Conservation (phyloP, 1,139 yeast species). For the Pichia sp. region DNA sequence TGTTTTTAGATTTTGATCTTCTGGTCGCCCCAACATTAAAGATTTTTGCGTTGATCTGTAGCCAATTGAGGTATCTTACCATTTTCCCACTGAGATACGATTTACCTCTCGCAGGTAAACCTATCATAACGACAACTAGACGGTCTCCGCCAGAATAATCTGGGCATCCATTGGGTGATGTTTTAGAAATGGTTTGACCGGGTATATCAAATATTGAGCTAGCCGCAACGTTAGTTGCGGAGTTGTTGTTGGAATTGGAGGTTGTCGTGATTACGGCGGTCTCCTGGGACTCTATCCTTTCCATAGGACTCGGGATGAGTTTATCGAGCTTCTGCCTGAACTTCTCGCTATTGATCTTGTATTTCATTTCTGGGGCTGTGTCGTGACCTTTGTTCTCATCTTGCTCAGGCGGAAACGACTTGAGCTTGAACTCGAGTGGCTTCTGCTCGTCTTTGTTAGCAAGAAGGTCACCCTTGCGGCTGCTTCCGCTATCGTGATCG, state of each 20-base stretch:
- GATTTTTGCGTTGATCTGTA: slow-evolving; percentile 78
- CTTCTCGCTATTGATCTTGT: background rate
- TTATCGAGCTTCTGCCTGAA: background rate
- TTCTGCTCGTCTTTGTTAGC: too few species aligned
- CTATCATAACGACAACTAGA: slow-evolving; percentile 89
- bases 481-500: background rate
- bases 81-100: slow-evolving; percentile 86
- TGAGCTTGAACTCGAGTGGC: background rate
- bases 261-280: slow-evolving; percentile 4
- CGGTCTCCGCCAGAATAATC: slow-evolving; percentile 25
- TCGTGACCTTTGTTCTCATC: background rate
- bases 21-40: slow-evolving; percentile 95
- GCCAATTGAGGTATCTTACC: slow-evolving; percentile 84
- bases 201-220: slow-evolving; percentile 69
- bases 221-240: background rate
- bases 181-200: slow-evolving; percentile 81
- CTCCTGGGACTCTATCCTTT: slow-evolving; percentile 9
- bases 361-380: background rate
- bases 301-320: slow-evolving; percentile 8
- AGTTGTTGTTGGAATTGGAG: slow-evolving; percentile 2
- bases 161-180: slow-evolving; percentile 78
- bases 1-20: slow-evolving; percentile 59
- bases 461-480: background rate
- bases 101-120: slow-evolving; percentile 78
- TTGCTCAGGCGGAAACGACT: background rate